Base-by-base conservation (phyloP, 208 protist genomes). In the Trypanosoma avium region DNA sequence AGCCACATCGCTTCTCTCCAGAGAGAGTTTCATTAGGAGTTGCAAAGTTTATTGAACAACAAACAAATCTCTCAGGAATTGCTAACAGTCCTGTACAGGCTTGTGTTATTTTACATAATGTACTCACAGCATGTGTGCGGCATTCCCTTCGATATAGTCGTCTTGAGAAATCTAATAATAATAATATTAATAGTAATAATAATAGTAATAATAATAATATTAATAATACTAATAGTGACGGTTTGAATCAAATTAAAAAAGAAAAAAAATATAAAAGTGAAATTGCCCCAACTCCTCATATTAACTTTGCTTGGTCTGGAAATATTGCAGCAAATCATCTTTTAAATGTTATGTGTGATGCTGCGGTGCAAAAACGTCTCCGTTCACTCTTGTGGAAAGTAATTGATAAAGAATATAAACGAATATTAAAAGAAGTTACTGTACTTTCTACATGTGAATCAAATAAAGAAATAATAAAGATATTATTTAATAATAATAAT, bases 361-460 rank as follows among this genome's bases (percentile, higher is more conserved):
- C 45, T 9, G 56, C 56, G 19, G 48, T 65, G 26, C 66, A 72
- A 22, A 45, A 46, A 9, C 12, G 22, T 12, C 21, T 72, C 19
- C 66, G 66, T 49, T 65, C 66, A 2, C n/a, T 54, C 2, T 38
- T 72, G n/a, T 72, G 66, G 66, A 72, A 65, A 33, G 33, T 53
- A 7, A 36, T 72, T 17, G 45, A 61, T 26, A 63, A 46, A 38
- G 66, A 72, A 26, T 58, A 72, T 38, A 63, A 65, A 26, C 26
- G 49, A 27, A 59, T 72, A 35, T 0, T 65, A 33, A 33, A 38
- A 6, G 22, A 38, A 38, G 66, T 38, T 5, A 22, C 30, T 10
- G 21, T 10, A 9, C 49, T 72, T 1, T 58, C 46, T 19, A 17
- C 24, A 40, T 22, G 19, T 1, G 47, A 32, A 24, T 5, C 45